Evolutionary conservation across 768 basidiomycete species (phyloP).

Genomic region (Amanita phalloides): DNA sequence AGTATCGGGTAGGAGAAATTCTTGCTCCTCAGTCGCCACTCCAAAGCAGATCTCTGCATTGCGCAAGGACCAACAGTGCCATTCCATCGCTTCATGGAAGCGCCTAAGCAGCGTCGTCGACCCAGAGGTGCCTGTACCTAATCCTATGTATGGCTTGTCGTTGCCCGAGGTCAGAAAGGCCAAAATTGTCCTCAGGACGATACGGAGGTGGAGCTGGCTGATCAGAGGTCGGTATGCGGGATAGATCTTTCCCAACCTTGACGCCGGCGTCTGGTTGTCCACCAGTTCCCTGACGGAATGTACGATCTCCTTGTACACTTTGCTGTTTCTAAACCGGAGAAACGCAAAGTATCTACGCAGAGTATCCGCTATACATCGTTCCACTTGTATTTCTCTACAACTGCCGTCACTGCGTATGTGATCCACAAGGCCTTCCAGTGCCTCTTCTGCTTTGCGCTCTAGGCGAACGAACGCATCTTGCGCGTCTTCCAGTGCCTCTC

Average conservation of each 20-base stretch:
- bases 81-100: slow-evolving; percentile 25
- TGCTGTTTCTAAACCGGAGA: slow-evolving; percentile 47
- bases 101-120: slow-evolving; percentile 10
- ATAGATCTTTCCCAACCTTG: slow-evolving; percentile 14
- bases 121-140: not conserved
- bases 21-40: slow-evolving; percentile 40
- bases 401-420: slow-evolving; percentile 3
- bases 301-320: slow-evolving; percentile 31
- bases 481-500: slow-evolving; percentile 22
- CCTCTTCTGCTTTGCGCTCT: slow-evolving; percentile 29
- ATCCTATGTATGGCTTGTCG: not conserved
- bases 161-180: slow-evolving; percentile 16
- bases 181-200: slow-evolving; percentile 21
- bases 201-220: slow-evolving; percentile 19
- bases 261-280: slow-evolving; percentile 7
- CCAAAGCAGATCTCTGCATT: slow-evolving; percentile 45
- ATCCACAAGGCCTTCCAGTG: not conserved
- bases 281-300: slow-evolving; percentile 14
- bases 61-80: slow-evolving; percentile 37
- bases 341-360: slow-evolving; percentile 43
- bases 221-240: slow-evolving; percentile 20
- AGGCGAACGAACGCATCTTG: slow-evolving; percentile 31
- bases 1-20: slow-evolving; percentile 42
- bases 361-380: slow-evolving; percentile 19
- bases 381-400: slow-evolving; percentile 18